Percentiles rank a stretch among this genome's conserved stretches.
Evolutionary conservation across 2,329 filamentous ascomycete genomes (phyloP).

Genomic region (Neocucurbitaria cava): DNA sequence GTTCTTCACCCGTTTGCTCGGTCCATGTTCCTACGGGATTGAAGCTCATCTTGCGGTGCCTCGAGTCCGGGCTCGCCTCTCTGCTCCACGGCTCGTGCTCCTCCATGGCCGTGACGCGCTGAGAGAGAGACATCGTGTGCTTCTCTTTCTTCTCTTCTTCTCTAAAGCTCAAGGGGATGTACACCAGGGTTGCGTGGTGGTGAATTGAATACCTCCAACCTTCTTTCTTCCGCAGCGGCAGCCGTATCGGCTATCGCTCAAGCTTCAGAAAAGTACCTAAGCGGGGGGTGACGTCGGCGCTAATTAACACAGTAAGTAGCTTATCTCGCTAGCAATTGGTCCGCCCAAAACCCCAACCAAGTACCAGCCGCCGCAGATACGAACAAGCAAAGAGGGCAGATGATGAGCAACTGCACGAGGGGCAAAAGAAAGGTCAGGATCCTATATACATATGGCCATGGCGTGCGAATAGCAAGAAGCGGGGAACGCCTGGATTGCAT

Average conservation of each 20-base stretch:
- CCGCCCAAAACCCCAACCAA: constrained; percentile 5
- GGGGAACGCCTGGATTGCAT: constrained; percentile 1
- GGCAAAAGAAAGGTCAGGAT: constrained; percentile 7
- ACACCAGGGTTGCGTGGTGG: too few species aligned
- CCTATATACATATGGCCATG: constrained; percentile 20
- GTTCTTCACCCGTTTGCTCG: constrained; percentile 48
- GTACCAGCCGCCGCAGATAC: not conserved
- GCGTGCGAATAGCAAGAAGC: not conserved
- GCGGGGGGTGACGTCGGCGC: constrained; percentile 17
- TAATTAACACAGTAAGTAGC: too few species aligned
- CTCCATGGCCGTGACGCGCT: constrained; percentile 50
- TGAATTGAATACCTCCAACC: not conserved
- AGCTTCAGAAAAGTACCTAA: constrained; percentile 1
- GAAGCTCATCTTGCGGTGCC: constrained; percentile 58
- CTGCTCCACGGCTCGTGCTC: constrained; percentile 51
- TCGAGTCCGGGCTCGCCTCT: constrained; percentile 44
- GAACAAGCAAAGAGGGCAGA: not conserved
- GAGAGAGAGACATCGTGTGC: constrained; percentile 48
- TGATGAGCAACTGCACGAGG: constrained; percentile 2
- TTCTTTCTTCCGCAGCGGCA: not conserved
- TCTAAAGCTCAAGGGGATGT: not conserved
- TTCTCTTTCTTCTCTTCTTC: not conserved
- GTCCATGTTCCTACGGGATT: constrained; percentile 58
- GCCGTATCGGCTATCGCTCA: not conserved
- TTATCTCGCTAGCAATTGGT: constrained; percentile 7